These are phyloP conservation scores for Plicaturopsis crispa DNA, from an alignment of 768 basidiomycete species.

Conservation along the genomic window DNA sequence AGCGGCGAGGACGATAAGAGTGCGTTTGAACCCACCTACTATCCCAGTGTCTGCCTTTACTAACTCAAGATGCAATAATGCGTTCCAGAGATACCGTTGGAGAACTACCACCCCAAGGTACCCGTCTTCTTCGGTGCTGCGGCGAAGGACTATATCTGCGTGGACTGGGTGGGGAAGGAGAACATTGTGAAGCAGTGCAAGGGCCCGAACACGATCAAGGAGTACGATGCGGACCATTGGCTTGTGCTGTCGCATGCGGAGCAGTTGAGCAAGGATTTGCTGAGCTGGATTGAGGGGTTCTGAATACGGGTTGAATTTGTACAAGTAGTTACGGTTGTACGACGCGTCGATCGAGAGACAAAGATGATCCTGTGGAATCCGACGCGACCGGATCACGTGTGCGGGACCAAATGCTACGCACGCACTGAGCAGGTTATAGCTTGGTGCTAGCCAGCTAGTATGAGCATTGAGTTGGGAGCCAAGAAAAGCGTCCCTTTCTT, in stretches of 20 bases:
- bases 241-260: constrained; percentile 23
- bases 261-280: constrained; percentile 23
- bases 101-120: constrained; percentile 19
- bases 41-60: background rate
- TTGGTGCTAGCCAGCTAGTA: too few species aligned
- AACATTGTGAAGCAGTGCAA: constrained; percentile 11
- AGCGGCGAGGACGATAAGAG: constrained; percentile 25
- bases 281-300: constrained; percentile 16
- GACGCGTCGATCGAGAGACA: too few species aligned
- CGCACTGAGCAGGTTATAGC: too few species aligned
- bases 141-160: constrained; percentile 19
- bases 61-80: constrained; percentile 1
- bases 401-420: too few species aligned
- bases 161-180: constrained; percentile 10
- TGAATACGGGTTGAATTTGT: too few species aligned
- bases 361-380: too few species aligned
- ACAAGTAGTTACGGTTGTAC: too few species aligned
- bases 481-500: too few species aligned
- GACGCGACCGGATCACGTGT: too few species aligned
- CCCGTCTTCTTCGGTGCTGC: constrained; percentile 26
- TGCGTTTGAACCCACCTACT: constrained; percentile 9
- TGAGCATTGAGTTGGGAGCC: too few species aligned
- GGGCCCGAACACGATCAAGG: constrained; percentile 23
- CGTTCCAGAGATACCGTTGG: constrained; percentile 8
- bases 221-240: constrained; percentile 35